Percentiles rank a stretch among this genome's conserved stretches.
Evolutionary conservation across 495 filamentous ascomycete genomes (phyloP).

Genomic region (Podospora tetraspora): DNA sequence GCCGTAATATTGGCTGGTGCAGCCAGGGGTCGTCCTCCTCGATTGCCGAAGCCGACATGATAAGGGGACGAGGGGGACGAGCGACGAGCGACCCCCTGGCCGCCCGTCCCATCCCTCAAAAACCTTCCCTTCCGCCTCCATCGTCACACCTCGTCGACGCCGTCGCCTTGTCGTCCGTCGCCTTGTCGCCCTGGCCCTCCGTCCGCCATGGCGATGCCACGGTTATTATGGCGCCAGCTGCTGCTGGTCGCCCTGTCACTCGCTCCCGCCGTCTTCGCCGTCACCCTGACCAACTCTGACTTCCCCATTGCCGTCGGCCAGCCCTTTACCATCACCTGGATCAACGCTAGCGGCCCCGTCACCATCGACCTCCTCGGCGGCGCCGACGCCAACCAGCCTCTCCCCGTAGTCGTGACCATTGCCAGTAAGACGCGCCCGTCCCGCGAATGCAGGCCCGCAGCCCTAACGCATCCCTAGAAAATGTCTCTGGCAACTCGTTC

Average conservation of each 20-base stretch:
- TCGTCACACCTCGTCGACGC: background rate
- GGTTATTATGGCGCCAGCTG: background rate
- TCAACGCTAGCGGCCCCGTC: background rate
- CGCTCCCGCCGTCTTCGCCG: background rate
- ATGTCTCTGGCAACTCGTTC: conserved; percentile 3
- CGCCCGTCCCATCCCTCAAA: background rate
- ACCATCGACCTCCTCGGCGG: conserved; percentile 6
- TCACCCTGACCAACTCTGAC: conserved; percentile 1
- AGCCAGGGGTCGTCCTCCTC: background rate
- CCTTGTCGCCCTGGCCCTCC: background rate
- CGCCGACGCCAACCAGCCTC: background rate
- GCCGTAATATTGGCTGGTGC: background rate
- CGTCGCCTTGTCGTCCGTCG: background rate
- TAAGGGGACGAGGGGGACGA: background rate
- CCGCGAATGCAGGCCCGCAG: background rate
- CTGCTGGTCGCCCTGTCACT: conserved; percentile 2
- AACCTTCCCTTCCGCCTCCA: background rate
- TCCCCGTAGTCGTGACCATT: background rate
- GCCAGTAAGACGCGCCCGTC: background rate
- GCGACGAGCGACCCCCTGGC: background rate
- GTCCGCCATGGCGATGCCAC: conserved; percentile 6
- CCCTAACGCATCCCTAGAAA: background rate
- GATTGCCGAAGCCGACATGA: background rate
- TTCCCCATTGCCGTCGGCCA: conserved; percentile 5
- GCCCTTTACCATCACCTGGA: conserved; percentile 7